Percentiles rank a stretch among this genome's conserved stretches.
Conservation (phyloP, 2,329 filamentous ascomycete species). For the Fonsecaea erecta region DNA sequence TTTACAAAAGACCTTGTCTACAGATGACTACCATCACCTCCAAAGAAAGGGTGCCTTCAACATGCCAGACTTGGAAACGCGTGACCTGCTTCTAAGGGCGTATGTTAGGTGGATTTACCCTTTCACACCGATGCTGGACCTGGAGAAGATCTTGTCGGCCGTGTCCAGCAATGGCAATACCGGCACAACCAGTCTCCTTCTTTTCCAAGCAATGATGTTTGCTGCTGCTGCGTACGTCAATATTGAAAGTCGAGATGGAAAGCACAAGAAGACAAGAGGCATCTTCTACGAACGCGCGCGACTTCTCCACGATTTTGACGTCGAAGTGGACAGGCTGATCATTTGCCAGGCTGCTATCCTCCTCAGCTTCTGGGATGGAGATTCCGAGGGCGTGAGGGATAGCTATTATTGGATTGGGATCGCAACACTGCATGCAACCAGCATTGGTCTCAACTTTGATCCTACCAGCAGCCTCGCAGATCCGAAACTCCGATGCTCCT, state of each 20-base stretch:
- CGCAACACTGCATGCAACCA: conserved; percentile 87
- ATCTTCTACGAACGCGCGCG: conserved; percentile 81
- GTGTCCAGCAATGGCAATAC: conserved; percentile 70
- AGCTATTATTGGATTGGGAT: conserved; percentile 99
- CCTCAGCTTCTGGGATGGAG: conserved; percentile 98
- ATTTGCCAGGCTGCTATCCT: conserved; percentile 85
- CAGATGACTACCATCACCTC: conserved; percentile 82
- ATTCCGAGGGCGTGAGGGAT: conserved; percentile 93
- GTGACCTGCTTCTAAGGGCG: conserved; percentile 77
- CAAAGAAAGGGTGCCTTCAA: conserved; percentile 81
- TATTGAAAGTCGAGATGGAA: conserved; percentile 75
- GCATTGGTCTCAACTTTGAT: conserved; percentile 90
- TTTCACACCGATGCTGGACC: conserved; percentile 84
- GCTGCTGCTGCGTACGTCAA: conserved; percentile 86
- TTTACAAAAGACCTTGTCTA: conserved; percentile 73
- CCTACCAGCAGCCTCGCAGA: conserved; percentile 77
- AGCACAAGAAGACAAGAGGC: conserved; percentile 79
- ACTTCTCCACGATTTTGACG: conserved; percentile 92
- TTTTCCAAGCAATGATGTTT: conserved; percentile 96
- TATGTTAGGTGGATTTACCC: conserved; percentile 91
- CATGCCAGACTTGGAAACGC: conserved; percentile 70
- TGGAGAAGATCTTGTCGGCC: conserved; percentile 61
- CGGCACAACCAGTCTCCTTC: conserved; percentile 75
- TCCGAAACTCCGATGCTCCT: conserved; percentile 73
- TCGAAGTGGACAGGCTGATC: conserved; percentile 84